Evolutionary conservation across 2,329 filamentous ascomycete genomes (phyloP), one percentile per base, ranked within the genome.

Genomic region (Tothia fuscella): DNA sequence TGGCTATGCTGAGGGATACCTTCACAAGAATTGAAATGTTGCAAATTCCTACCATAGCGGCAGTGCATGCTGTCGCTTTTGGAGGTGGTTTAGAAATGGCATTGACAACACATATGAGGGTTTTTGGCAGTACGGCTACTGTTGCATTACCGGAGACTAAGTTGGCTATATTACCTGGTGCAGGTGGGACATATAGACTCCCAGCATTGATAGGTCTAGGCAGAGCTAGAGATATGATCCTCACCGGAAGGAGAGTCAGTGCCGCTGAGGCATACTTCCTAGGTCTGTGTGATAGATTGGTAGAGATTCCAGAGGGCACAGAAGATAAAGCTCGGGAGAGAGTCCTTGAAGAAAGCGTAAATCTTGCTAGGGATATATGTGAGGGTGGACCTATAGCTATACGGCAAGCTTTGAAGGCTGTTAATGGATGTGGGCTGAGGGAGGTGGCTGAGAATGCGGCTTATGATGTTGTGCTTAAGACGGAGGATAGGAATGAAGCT

Each of bases 61-160:
- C 87, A 44, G 76, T 98, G 47, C 81, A 82, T 42, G 91, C 84
- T 38, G 66, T 84, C 44, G 91, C 91, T 5, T 80, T 96, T 22
- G 91, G 91, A 48, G 91, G 91, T 53, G 91, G 91, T 35, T 78
- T 98, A 49, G 91, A 98, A 64, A 76, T 98, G 41, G 89, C 87
- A 2, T 76, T 98, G 5, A 79, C 82, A 50, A 93, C 89, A 2
- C 79, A 91, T 61, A 78, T 98, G 62, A 85, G 91, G 50, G 80
- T 98, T 40, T 80, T 96, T 50, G 74, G 79, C 24, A 86, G 83
- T 29, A 82, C 79, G 25, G 82, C 86, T 13, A 66, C 71, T 19
- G 77, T 98, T 42, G 88, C 78, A 0, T 75, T 96, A 4, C 91
- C 91, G 1, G 91, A 98, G 60, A 96, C 91, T 2, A 74, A 88